These are phyloP conservation scores for Stagonosporopsis cucurbitacearum DNA, from an alignment of 2,329 filamentous ascomycete species.

Conservation along the genomic window DNA sequence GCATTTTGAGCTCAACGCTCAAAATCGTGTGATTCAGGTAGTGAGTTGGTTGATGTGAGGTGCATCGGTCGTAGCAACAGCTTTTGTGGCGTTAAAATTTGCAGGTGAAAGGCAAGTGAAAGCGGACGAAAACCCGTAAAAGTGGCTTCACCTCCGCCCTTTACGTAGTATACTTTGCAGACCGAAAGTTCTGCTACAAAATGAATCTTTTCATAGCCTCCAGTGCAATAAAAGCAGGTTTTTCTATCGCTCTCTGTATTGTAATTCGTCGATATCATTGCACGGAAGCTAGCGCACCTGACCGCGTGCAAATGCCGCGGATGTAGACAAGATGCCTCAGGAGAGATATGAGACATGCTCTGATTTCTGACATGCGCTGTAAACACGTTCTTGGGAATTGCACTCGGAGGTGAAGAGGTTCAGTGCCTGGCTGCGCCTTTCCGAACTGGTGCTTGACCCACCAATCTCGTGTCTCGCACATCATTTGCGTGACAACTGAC, in stretches of 20 bases:
- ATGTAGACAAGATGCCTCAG: background rate
- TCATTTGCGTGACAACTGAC: constrained; percentile 24
- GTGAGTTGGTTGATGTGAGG: background rate
- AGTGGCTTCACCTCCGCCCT: background rate
- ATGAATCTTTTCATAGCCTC: too few relatives aligned
- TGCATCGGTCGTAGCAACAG: background rate
- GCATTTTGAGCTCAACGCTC: background rate
- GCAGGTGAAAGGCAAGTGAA: constrained; percentile 1
- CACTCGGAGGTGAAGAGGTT: background rate
- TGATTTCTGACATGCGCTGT: background rate
- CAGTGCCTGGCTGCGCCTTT: background rate
- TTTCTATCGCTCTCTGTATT: too few relatives aligned
- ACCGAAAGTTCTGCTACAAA: too few relatives aligned
- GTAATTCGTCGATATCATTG: background rate
- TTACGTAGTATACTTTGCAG: too few relatives aligned
- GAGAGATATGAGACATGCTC: background rate
- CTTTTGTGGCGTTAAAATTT: too few relatives aligned
- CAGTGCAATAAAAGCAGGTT: too few relatives aligned
- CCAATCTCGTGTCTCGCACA: constrained; percentile 14
- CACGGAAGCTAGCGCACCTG: background rate
- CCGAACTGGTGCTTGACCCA: background rate
- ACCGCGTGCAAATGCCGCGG: background rate
- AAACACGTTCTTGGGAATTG: background rate
- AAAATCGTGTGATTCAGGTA: too few relatives aligned
- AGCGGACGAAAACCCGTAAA: background rate